phyloP scores from a whole-genome alignment of 192 early-diverging fungal genomes.

The Pilobolus umbonatus region DNA sequence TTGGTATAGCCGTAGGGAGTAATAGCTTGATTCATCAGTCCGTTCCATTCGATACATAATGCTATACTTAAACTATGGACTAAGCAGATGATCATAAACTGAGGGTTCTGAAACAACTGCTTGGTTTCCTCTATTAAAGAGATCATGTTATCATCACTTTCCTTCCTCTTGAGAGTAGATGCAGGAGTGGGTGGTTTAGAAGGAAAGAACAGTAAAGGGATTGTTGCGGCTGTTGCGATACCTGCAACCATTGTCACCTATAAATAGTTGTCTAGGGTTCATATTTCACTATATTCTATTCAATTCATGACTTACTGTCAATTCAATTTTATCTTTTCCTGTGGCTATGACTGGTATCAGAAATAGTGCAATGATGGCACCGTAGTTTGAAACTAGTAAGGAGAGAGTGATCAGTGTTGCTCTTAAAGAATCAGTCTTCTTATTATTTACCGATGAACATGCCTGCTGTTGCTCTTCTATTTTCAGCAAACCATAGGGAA shows the following conservation, averaged over 20 bases:
- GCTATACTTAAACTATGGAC: constrained; percentile 33
- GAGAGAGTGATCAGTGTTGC: not conserved
- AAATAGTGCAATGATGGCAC: constrained; percentile 30
- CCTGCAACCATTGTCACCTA: constrained; percentile 17
- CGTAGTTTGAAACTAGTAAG: constrained; percentile 27
- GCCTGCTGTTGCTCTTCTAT: constrained; percentile 20
- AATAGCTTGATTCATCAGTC: constrained; percentile 31
- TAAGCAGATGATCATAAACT: constrained; percentile 27
- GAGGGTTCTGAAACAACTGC: constrained; percentile 24
- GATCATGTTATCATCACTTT: not conserved
- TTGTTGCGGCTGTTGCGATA: constrained; percentile 10
- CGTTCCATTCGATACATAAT: constrained; percentile 24
- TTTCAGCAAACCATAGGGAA: constrained; percentile 20
- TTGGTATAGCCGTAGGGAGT: constrained; percentile 34
- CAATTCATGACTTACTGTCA: constrained; percentile 11
- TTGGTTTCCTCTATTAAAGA: constrained; percentile 19
- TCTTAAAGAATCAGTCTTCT: too few species aligned
- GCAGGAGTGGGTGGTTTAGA: constrained; percentile 23
- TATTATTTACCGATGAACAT: constrained; percentile 16
- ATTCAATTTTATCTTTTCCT: constrained; percentile 14
- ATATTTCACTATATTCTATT: not conserved
- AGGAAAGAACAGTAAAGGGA: constrained; percentile 25
- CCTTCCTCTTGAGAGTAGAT: not conserved
- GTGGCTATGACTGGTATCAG: constrained; percentile 23
- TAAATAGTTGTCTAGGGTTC: not conserved